These are phyloP conservation scores for Wickerhamiella bombiphila DNA, from an alignment of 805 yeast genomes.

Conservation along the genomic window DNA sequence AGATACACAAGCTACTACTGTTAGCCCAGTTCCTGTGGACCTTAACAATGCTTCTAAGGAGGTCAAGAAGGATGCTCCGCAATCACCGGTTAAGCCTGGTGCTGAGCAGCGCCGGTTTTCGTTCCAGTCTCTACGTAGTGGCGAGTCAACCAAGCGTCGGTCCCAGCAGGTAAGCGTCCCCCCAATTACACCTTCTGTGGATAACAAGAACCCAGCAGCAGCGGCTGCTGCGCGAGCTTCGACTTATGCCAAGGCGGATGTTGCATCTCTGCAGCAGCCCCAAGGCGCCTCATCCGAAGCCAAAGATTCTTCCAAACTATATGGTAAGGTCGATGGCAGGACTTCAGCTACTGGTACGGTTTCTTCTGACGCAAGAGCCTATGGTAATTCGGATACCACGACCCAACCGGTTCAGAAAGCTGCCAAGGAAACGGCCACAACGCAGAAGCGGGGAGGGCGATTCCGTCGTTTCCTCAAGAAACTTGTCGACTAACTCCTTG, in stretches of 20 bases:
- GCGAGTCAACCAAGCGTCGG: conserved; percentile 6
- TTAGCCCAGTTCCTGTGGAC: conserved; percentile 11
- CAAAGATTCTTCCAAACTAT: background rate
- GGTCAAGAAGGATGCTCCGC: background rate
- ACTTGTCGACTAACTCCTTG: background rate
- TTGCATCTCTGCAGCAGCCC: too few relatives aligned
- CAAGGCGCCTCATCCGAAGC: too few relatives aligned
- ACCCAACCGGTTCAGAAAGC: background rate
- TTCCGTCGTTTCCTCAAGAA: conserved; percentile 1
- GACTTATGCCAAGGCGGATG: conserved; percentile 14
- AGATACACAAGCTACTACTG: background rate
- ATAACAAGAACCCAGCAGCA: conserved; percentile 13
- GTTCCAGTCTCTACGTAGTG: background rate
- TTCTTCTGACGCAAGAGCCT: background rate
- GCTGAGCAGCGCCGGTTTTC: too few relatives aligned
- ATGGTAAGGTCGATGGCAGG: background rate
- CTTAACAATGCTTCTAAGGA: conserved; percentile 7
- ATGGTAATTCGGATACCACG: background rate
- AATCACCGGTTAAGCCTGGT: too few relatives aligned
- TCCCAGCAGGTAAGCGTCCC: background rate
- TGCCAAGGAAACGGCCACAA: background rate
- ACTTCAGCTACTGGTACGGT: background rate
- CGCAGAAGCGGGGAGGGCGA: background rate
- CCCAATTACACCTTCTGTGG: conserved; percentile 1
- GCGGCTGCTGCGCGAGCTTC: conserved; percentile 15